phyloP scores from a whole-genome alignment of 768 basidiomycete species.

The Panellus pusillus region DNA sequence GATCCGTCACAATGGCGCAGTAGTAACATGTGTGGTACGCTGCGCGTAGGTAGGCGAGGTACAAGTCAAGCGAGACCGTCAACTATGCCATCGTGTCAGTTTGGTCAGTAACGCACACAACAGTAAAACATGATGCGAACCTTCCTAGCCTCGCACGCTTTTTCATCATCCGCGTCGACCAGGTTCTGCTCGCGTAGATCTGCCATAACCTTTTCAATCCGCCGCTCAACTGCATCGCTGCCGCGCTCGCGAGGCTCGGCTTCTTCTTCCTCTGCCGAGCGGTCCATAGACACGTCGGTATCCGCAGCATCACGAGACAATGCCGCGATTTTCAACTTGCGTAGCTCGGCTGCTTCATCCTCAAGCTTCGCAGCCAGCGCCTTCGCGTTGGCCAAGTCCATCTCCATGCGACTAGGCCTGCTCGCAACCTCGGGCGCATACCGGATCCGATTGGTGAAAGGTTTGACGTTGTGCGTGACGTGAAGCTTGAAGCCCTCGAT shows the following conservation, averaged over 20 bases:
- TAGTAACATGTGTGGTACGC: slow-evolving; percentile 98
- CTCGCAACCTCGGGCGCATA: slow-evolving; percentile 82
- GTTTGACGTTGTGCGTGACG: slow-evolving; percentile 76
- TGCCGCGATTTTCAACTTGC: slow-evolving; percentile 36
- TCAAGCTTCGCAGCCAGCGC: slow-evolving; percentile 73
- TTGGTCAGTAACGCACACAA: slow-evolving; percentile 20
- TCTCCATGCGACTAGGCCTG: slow-evolving; percentile 74
- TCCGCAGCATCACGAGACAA: slow-evolving; percentile 29
- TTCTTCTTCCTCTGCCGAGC: slow-evolving; percentile 48
- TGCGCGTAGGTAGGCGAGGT: slow-evolving; percentile 88
- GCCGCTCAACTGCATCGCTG: slow-evolving; percentile 79
- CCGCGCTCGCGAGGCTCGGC: slow-evolving; percentile 62
- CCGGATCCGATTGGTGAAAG: slow-evolving; percentile 76
- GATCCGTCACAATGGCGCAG: slow-evolving; percentile 90
- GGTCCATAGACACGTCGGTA: slow-evolving; percentile 27
- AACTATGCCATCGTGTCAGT: slow-evolving; percentile 44
- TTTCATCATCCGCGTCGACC: slow-evolving; percentile 61
- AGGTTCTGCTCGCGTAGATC: slow-evolving; percentile 67
- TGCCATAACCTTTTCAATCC: slow-evolving; percentile 73
- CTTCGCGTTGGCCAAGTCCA: slow-evolving; percentile 78
- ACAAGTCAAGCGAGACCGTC: slow-evolving; percentile 84
- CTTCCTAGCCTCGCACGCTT: slow-evolving; percentile 68
- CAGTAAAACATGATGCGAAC: slow-evolving; percentile 38
- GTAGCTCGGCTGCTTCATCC: slow-evolving; percentile 59
- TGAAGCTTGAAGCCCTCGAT: slow-evolving; percentile 95